A percentile compares a stretch with the other conserved stretches of the same genome.
phyloP scores from a whole-genome alignment of 768 basidiomycete species.

The Agrocybe chaxingu region DNA sequence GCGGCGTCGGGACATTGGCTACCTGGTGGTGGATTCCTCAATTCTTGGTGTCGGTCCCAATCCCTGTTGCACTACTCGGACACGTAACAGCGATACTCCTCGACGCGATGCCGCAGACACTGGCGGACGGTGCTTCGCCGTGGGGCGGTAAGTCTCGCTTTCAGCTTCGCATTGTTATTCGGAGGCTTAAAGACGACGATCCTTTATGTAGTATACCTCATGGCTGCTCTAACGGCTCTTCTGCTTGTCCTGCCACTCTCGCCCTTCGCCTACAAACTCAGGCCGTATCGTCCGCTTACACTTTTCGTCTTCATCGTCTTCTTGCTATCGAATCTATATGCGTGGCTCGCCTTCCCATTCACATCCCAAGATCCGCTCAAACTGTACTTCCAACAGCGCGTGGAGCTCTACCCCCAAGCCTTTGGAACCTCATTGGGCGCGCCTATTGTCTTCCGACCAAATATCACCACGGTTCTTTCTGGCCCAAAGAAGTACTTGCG shows the following conservation, averaged over 20 bases:
- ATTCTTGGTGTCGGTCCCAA: slow-evolving; percentile 23
- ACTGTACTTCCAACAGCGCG: slow-evolving; percentile 64
- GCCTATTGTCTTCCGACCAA: background rate
- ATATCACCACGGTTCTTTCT: slow-evolving; percentile 13
- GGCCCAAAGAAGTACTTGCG: slow-evolving; percentile 18
- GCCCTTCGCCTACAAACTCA: slow-evolving; percentile 24
- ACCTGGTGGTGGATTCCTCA: slow-evolving; percentile 29
- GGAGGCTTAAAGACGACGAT: background rate
- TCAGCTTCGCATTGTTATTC: background rate
- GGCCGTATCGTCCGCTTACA: slow-evolving; percentile 26
- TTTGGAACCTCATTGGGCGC: background rate
- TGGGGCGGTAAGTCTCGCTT: slow-evolving; percentile 16
- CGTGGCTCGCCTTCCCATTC: slow-evolving; percentile 59
- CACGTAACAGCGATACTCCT: slow-evolving; percentile 23
- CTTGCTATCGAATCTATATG: slow-evolving; percentile 38
- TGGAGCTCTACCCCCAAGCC: slow-evolving; percentile 33
- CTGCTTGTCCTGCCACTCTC: slow-evolving; percentile 21
- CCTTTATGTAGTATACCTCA: slow-evolving; percentile 19
- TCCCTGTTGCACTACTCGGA: slow-evolving; percentile 25
- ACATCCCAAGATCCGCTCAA: slow-evolving; percentile 59
- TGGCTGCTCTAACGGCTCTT: slow-evolving; percentile 13
- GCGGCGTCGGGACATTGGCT: slow-evolving; percentile 6
- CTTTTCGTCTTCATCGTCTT: slow-evolving; percentile 35
- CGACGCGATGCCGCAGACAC: slow-evolving; percentile 24
- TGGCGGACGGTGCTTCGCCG: slow-evolving; percentile 26